phyloP scores from a whole-genome alignment of 108 stramenopile species.

The Fragilaria radians region DNA sequence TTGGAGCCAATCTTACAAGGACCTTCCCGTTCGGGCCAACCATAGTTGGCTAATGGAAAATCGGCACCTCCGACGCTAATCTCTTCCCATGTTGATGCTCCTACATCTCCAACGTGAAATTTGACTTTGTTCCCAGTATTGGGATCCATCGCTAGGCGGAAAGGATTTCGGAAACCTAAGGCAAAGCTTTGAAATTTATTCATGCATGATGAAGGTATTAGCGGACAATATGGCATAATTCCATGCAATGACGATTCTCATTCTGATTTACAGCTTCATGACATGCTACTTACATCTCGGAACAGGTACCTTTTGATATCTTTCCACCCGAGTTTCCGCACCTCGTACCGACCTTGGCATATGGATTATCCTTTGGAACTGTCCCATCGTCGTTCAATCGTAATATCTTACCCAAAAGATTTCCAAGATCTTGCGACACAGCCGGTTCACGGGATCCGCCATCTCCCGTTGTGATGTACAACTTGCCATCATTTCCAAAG shows the following conservation, averaged over 20 bases:
- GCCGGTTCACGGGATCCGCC: slow-evolving; percentile 3
- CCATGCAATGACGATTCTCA: not conserved
- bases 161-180: slow-evolving; percentile 30
- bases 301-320: not conserved
- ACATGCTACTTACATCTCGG: not conserved
- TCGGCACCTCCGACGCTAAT: slow-evolving; percentile 10
- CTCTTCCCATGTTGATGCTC: slow-evolving; percentile 27
- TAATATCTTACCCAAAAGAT: slow-evolving; percentile 16
- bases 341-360: slow-evolving; percentile 6
- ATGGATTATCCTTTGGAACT: slow-evolving; percentile 28
- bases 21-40: slow-evolving; percentile 19
- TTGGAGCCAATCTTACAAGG: slow-evolving; percentile 12
- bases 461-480: slow-evolving; percentile 20
- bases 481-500: slow-evolving; percentile 29
- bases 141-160: slow-evolving; percentile 22
- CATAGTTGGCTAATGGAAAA: slow-evolving; percentile 14
- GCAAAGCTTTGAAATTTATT: slow-evolving; percentile 2
- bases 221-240: not conserved
- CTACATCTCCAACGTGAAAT: slow-evolving; percentile 22
- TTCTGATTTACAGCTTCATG: not conserved
- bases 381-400: slow-evolving; percentile 21
- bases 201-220: not conserved
- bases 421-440: slow-evolving; percentile 7
- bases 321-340: slow-evolving; percentile 1
- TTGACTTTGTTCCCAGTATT: slow-evolving; percentile 8